Evolutionary conservation across 2,329 filamentous ascomycete species (phyloP), one percentile per base, ranked within the genome.

Genomic region (Cordyceps fumosorosea): DNA sequence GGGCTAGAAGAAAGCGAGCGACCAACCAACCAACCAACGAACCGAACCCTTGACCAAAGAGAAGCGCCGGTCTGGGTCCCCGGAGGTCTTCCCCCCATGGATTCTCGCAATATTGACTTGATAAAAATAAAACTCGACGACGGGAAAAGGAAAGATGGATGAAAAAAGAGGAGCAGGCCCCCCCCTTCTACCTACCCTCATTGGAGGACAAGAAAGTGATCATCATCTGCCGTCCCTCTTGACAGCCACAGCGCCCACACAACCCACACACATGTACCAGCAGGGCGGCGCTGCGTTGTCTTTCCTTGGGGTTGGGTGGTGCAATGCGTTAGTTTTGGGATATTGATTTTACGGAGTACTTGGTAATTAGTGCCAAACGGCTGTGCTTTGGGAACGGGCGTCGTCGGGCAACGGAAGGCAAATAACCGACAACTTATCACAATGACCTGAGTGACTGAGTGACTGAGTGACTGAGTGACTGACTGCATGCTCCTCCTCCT

Each of bases 201-300:
- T n/a, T n/a, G n/a, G n/a, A n/a, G n/a, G 29, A 29, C 5, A 29
- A n/a, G 32, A 26, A 54, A 24, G 4, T 4, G 20, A 14, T 20
- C 4, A 45, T 48, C 55, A 57, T 57, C 55, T 57, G 55, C 55
- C 55, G 55, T 34, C 7, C 29, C 29, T 47, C 12, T 47, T 56
- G 54, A 56, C 54, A 47, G 54, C 42, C 42, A 56, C 24, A 42
- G 29, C 40, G 34, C 40, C 37, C 32, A 54, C 48, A 51, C 7
- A 29, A 16, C 26, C 11, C 3, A 10, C 11, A 37, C 20, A 14
- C 20, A 42, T 44, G 26, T 34, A 52, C 26, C 29, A 37, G 50
- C 26, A 37, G 10, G 34, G 34, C 34, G 34, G 34, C 34, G 34
- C 10, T 37, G 5, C 12, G 34, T 37, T 37, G 34, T 37, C 8